Percentiles rank a stretch among this genome's conserved stretches.
Evolutionary conservation across 441 rosid species (phyloP).

Genomic region (Syzygium syzygioides): DNA sequence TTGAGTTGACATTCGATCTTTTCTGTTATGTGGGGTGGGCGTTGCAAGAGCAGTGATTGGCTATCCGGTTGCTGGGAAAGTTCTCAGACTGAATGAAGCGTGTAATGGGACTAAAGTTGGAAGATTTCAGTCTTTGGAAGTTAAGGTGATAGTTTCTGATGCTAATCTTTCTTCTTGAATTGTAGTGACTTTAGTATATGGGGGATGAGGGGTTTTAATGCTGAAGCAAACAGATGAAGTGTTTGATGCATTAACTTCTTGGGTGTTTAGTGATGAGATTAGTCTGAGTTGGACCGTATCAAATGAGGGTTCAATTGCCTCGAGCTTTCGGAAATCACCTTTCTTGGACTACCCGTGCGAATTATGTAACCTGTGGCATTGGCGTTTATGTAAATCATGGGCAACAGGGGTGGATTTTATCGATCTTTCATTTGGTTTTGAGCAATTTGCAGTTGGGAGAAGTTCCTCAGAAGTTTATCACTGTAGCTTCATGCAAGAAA

Average conservation of each 20-base stretch:
- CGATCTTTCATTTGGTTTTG: background rate
- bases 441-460: background rate
- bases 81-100: conserved; percentile 30
- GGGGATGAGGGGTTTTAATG: background rate
- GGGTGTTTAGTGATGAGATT: background rate
- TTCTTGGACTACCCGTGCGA: background rate
- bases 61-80: conserved; percentile 36
- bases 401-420: background rate
- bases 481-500: background rate
- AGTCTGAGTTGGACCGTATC: background rate
- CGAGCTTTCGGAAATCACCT: background rate
- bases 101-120: conserved; percentile 31
- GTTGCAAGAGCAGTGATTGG: conserved; percentile 22
- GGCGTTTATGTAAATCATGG: background rate
- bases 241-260: background rate
- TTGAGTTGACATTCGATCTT: background rate
- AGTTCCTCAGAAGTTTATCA: background rate
- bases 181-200: background rate
- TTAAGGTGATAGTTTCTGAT: conserved; percentile 39
- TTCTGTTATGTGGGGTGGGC: background rate
- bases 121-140: conserved; percentile 48
- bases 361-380: background rate
- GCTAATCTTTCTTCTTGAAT: background rate
- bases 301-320: background rate
- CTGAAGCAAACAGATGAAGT: background rate